Base-by-base conservation (phyloP, 2,329 filamentous ascomycete genomes). In the Monosporascus sp. region DNA sequence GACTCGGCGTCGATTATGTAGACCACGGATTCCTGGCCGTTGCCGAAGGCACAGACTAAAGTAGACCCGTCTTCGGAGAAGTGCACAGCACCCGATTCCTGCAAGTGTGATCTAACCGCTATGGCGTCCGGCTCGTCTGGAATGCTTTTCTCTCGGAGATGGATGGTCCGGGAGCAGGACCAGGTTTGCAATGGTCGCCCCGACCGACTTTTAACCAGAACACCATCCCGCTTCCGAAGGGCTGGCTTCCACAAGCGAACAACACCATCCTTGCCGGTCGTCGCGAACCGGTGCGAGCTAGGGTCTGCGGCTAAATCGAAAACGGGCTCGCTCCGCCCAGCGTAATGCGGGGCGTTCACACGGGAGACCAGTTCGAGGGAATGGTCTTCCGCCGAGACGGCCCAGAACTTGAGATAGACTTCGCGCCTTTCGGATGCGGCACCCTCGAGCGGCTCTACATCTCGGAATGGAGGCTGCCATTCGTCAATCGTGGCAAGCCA, bases 401-500 rank as follows among this genome's bases (percentile, higher is more conserved):
- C 73, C 94, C 94, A 99, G 68, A 99, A 94, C 67, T 96, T 97
- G 48, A 99, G 76, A 63, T 88, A 89, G 0, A 91, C 82, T 67
- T 97, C 93, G 44, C 80, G 79, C 56, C 75, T 78, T 56, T 79
- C 77, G 35, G 64, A 70, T 50, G 69, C 65, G n/a, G 66, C 70
- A 41, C 69, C 71, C 20, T 75, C 74, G 8, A 88, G 68, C 52
- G 79, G 79, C 39, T 82, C 78, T 15, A 89, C 71, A 64, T 97
- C 91, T 55, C 81, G 75, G 14, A 75, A 72, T 9, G 89, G 83
- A 1, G 91, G 91, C 49, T 81, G 79, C 94, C 94, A 99, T 64
- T 92, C 89, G 66, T 99, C 94, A 1, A 96, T 82, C 1, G 90
- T 97, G 5, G 88, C 92, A 53, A 99, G 80, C 92, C 93, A 97